Evolutionary conservation across 129 eudicot genomes (phyloP), one percentile per base, ranked within the genome.

Genomic region (Pseudognaphalium luteoalbum): DNA sequence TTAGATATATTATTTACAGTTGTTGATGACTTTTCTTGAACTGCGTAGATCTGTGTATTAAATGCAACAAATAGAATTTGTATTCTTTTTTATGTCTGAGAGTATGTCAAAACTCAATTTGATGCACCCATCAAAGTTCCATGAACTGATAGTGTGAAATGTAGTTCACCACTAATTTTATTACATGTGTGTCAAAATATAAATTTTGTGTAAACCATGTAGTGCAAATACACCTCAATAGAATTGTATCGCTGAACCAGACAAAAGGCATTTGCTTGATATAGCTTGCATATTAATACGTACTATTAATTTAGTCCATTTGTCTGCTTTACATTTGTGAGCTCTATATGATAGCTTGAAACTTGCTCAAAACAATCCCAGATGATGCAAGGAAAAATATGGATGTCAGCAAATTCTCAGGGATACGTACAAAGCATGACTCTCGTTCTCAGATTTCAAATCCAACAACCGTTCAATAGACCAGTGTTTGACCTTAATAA

Each of bases 341-440:
- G 35, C 56, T 54, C 2, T 71, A 20, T 68, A 17, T 33, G 32
- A 74, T 61, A 33, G 6, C 56, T 72, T 15, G 22, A 75, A 28
- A 29, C 54, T 73, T 66, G 78, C 4, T 42, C 16, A 28, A 59
- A 51, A 35, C 47, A 4, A 47, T 41, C 70, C 81, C 89, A 92
- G 98, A 82, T 90, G 96, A 89, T 92, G 98, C 98, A 87, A 80
- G 98, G 98, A 4, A 84, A 85, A 68, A 88, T 92, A 73, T 86
- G 92, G 93, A 83, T 88, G 82, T 78, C 88, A 20, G 69, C 85
- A 41, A 83, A 75, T 80, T 17, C 90, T 6, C 75, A 66, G 39
- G 96, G 98, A 28, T 79, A 73, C 28, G 80, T 86, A 20, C 89
- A 88, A 76, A 85, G 88, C 75, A 88, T 83, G 87, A 87, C 81